These are phyloP conservation scores for Penicillium rolfsii DNA, from an alignment of 2,329 filamentous ascomycete genomes.

Conservation along the genomic window DNA sequence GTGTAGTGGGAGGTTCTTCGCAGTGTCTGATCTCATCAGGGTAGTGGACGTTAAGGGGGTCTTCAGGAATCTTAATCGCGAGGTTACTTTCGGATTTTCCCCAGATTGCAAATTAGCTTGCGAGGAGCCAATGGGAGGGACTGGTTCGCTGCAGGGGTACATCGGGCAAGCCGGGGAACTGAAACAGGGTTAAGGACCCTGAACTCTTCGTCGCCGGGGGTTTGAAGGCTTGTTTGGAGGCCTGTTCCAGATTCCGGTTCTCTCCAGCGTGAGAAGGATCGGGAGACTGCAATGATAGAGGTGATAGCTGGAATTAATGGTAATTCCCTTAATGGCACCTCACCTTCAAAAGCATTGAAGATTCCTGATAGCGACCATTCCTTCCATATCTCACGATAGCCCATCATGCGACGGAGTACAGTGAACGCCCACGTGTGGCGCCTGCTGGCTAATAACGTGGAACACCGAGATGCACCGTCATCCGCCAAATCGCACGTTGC, in stretches of 20 bases:
- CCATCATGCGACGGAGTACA: neutral
- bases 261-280: too few species aligned
- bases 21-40: neutral
- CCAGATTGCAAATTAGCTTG: slow-evolving; percentile 3
- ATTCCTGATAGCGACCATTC: neutral
- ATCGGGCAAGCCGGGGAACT: slow-evolving; percentile 1
- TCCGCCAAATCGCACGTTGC: neutral
- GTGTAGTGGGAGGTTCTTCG: neutral
- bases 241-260: neutral
- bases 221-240: neutral
- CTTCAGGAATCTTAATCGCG: neutral
- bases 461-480: neutral
- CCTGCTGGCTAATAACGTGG: neutral
- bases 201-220: neutral
- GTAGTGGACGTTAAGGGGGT: neutral
- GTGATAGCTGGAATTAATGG: neutral
- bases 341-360: neutral
- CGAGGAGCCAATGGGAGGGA: neutral
- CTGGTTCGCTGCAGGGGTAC: neutral
- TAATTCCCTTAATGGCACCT: neutral
- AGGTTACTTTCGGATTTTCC: slow-evolving; percentile 8
- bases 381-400: neutral
- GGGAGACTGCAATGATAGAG: too few species aligned
- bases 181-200: slow-evolving; percentile 11
- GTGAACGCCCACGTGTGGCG: neutral